Base-by-base conservation (phyloP, 345 rosid species). In the Noccaea bulbosa region DNA sequence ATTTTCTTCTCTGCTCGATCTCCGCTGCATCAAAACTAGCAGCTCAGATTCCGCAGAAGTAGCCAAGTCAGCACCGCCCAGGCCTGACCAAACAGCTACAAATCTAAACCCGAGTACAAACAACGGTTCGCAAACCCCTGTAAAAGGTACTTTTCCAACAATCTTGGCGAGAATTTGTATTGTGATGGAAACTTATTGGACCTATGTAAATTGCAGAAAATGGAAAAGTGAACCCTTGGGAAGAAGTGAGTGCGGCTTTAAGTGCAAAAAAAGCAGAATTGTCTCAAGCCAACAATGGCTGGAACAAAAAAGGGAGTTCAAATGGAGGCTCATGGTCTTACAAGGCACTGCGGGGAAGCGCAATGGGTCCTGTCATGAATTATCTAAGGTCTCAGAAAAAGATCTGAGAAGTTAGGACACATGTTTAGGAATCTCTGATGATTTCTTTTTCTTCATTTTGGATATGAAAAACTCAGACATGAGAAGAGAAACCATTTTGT, bases 281-380 rank as follows among this genome's bases (percentile, higher is more conserved):
- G 56, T 77, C 87, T 22, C 71, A 81, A 51, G 86, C 78, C 45
- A 86, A 84, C 72, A 89, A 86, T 70, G 81, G 80, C 10, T 83
- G 91, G 86, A 79, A 69, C 33, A 63, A 48, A 49, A 59, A 82
- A 43, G 85, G 76, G 76, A 80, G 78, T 75, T 75, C 93, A 37
- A 80, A 83, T 70, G 75, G 77, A 69, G 78, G 81, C 15, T 57
- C 87, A 7, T 81, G 90, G 92, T 82, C 92, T 15, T 82, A 72
- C 78, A 86, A 80, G 86, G 91, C 82, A 46, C 58, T 81, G 63
- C 85, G 98, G 71, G 75, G 96, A 56, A 84, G 97, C 57, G 93
- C 97, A 1, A 67, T 95, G 64, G 98, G 98, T 71, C 99, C 96
- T 11, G 86, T 87, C 3, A 77, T 92, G 87, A 88, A 91, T 20